Evolutionary conservation across 2,329 filamentous ascomycete species (phyloP), one percentile per base, ranked within the genome.

Genomic region (Camptophora hylomeconis): DNA sequence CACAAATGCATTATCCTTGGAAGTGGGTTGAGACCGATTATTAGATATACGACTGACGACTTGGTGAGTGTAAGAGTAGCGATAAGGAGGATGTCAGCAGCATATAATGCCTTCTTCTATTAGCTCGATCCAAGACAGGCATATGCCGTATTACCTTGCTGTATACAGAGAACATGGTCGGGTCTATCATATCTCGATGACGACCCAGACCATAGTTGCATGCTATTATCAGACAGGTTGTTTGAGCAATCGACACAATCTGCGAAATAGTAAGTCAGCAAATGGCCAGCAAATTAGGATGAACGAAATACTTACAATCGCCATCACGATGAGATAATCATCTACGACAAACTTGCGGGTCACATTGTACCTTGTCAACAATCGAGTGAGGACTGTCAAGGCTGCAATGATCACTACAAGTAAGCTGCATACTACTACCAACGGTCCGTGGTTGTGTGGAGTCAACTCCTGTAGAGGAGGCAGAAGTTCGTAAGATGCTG

Each of bases 21-120:
- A 7, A 41, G 26, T 4, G 41, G 44, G 11, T 42, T 45, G 29
- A 45, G 44, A 5, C 37, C 36, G 25, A 45, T 43, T 15, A 47
- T 26, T n/a, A 47, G 33, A 12, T 39, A 19, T 20, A 40, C 37
- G 20, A 45, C 35, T 2, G 44, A 38, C 12, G 37, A 33, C 36
- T 45, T 45, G 16, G 44, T 30, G 17, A 31, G 29, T 19, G 44
- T 39, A 7, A 43, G 8, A 5, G 35, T 31, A 5, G 32, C n/a
- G 16, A 45, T 26, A 6, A 35, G 30, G 5, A 47, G 37, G 20
- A 45, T 41, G 24, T 47, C 40, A 27, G 42, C 35, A n/a, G 41
- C 31, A 27, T 43, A 45, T 6, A 40, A 30, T 20, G 29, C 30
- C 43, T 47, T 31, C 10, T 11, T 20, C 13, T 17, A 26, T 36